These are phyloP conservation scores for Penicillium concentricum DNA, from an alignment of 2,329 filamentous ascomycete genomes.

Conservation along the genomic window DNA sequence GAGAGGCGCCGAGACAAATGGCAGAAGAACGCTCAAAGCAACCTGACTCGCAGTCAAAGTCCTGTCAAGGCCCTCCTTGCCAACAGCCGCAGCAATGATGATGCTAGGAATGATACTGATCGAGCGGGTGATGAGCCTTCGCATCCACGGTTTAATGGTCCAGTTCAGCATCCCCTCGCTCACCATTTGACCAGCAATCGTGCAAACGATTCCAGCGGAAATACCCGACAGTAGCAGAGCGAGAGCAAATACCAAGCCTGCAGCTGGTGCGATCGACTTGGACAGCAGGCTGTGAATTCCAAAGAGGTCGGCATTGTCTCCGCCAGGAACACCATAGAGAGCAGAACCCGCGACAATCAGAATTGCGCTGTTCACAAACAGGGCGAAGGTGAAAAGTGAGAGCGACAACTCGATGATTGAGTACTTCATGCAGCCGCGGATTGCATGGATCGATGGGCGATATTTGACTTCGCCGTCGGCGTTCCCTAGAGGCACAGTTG, in stretches of 20 bases:
- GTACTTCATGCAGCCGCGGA: constrained; percentile 70
- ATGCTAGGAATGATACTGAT: constrained; percentile 82
- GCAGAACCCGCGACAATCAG: constrained; percentile 78
- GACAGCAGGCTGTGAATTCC: constrained; percentile 74
- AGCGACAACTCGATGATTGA: constrained; percentile 69
- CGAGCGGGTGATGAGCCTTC: constrained; percentile 71
- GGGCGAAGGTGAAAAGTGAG: constrained; percentile 76
- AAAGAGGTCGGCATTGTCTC: constrained; percentile 73
- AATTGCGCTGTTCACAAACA: constrained; percentile 82
- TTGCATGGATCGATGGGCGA: constrained; percentile 69
- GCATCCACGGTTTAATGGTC: constrained; percentile 73
- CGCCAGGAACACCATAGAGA: constrained; percentile 62
- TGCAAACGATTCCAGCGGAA: constrained; percentile 82
- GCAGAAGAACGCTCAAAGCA: constrained; percentile 72
- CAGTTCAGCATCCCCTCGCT: constrained; percentile 78
- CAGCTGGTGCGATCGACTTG: constrained; percentile 66
- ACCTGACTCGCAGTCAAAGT: constrained; percentile 78
- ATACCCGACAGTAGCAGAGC: constrained; percentile 77
- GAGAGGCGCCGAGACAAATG: constrained; percentile 78
- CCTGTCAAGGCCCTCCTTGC: constrained; percentile 65
- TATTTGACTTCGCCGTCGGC: constrained; percentile 60
- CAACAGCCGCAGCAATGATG: constrained; percentile 77
- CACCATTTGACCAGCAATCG: constrained; percentile 86
- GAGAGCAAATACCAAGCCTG: constrained; percentile 80
- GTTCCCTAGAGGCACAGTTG: constrained; percentile 29